Base-by-base conservation (phyloP, 257 asterid species). In the Marsdenia floribunda region DNA sequence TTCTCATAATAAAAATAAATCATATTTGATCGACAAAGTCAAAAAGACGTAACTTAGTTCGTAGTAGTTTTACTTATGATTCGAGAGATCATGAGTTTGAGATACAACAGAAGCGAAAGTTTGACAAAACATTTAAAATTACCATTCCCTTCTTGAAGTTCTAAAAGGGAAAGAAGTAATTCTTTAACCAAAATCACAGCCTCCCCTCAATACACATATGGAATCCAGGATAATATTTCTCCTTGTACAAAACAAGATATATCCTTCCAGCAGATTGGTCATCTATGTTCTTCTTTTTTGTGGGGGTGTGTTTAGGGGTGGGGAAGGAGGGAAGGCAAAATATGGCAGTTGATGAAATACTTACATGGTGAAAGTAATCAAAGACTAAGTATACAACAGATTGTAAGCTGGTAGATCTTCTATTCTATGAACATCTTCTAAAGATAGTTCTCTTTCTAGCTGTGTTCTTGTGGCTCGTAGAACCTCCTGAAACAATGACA, bases 341-440 rank as follows among this genome's bases (percentile, higher is more conserved):
- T 68, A 42, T 40, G 53, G 69, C 37, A 50, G 54, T 63, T 72
- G 58, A 63, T 53, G 70, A 33, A 72, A 70, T 73, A 69, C 71
- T 46, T 29, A 44, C 47, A 49, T 57, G 54, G 71, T 26, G 11
- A 13, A 53, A 53, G 24, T 40, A 77, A 53, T 49, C n/a, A 24
- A 66, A 22, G n/a, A 54, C 65, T 76, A 80, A 35, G 73, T 70
- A 72, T 73, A 86, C 88, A 94, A 81, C 57, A 94, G 79, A 83
- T 91, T 91, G 82, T 83, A 85, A 75, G 98, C 96, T 14, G 97
- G 98, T 68, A 94, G 82, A 78, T 93, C 98, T n/a, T 89, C 86
- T 76, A 93, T 85, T 70, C 81, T 83, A 81, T 78, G 86, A 76
- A 92, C 75, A 79, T 94, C 99, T 77, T 94, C 99, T 80, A 94